Conservation (phyloP, 78 protist species). For the Mastigamoeba balamuthi region DNA sequence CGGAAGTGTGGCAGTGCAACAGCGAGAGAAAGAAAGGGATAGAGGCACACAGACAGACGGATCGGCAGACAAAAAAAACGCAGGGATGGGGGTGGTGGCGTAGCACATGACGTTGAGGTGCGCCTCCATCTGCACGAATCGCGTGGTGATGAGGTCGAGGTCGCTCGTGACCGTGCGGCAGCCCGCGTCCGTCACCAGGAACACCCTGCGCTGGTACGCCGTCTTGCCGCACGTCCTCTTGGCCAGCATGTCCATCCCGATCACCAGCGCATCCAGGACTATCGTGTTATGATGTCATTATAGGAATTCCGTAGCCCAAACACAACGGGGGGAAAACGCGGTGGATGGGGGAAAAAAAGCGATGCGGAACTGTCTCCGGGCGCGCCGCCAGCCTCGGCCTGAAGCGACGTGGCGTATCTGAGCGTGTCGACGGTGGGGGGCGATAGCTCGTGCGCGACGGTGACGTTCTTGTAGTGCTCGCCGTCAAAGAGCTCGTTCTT, state of each 20-base stretch:
- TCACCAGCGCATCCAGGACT: slow-evolving; percentile 52
- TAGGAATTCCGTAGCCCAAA: not conserved
- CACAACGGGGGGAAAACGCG: not conserved
- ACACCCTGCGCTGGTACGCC: slow-evolving; percentile 42
- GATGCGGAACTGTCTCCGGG: not conserved
- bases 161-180: slow-evolving; percentile 40
- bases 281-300: too few relatives aligned
- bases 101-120: slow-evolving; percentile 44
- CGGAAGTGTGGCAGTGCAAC: too few relatives aligned
- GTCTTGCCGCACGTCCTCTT: slow-evolving; percentile 23
- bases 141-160: slow-evolving; percentile 9
- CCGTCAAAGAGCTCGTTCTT: too few relatives aligned
- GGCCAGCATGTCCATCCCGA: slow-evolving; percentile 56
- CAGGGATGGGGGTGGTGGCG: too few relatives aligned
- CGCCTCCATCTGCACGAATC: slow-evolving; percentile 29
- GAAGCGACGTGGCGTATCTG: too few relatives aligned
- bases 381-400: too few relatives aligned
- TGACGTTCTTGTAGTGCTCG: too few relatives aligned
- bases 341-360: not conserved
- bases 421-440: too few relatives aligned
- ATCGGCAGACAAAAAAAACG: too few relatives aligned
- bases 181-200: slow-evolving; percentile 40
- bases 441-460: too few relatives aligned
- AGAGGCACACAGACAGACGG: too few relatives aligned
- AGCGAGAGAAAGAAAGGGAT: too few relatives aligned